phyloP scores from a whole-genome alignment of 257 asterid genomes.

The Craterostigma plantagineum region DNA sequence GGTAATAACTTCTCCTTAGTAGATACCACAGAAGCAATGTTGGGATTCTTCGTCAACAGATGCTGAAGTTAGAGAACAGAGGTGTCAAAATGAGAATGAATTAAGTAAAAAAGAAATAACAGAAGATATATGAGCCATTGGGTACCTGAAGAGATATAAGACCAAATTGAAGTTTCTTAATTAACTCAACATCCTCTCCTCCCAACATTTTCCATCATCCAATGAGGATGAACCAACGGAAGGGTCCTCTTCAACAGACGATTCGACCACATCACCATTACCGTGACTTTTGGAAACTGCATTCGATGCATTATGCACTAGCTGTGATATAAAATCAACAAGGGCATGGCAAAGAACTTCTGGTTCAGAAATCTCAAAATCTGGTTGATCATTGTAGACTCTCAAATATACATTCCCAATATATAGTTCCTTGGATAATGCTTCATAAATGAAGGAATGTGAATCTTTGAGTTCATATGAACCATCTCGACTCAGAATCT shows the following conservation, averaged over 20 bases:
- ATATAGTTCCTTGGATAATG: conserved; percentile 66
- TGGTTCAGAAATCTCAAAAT: conserved; percentile 77
- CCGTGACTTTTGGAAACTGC: conserved; percentile 14
- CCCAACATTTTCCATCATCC: conserved; percentile 21
- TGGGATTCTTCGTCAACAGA: conserved; percentile 71
- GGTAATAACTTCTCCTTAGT: conserved; percentile 80
- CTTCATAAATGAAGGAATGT: conserved; percentile 65
- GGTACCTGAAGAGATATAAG: conserved; percentile 79
- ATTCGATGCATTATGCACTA: conserved; percentile 35
- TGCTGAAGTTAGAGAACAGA: conserved; percentile 34
- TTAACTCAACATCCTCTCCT: conserved; percentile 33
- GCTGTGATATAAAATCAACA: conserved; percentile 59
- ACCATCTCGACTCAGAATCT: conserved; percentile 59
- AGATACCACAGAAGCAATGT: conserved; percentile 75
- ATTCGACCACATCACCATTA: conserved; percentile 23
- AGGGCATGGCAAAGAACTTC: conserved; percentile 83
- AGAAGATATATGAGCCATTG: conserved; percentile 1
- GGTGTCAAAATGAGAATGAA: conserved; percentile 11
- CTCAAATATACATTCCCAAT: conserved; percentile 91
- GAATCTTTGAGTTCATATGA: conserved; percentile 61
- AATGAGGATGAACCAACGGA: conserved; percentile 26
- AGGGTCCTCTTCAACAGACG: conserved; percentile 25
- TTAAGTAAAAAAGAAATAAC: conserved; percentile 6
- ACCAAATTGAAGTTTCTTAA: conserved; percentile 59
- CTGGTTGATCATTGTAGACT: conserved; percentile 93